Base-by-base conservation (phyloP, 169 alveolate genomes). In the Eimeria zaria region DNA sequence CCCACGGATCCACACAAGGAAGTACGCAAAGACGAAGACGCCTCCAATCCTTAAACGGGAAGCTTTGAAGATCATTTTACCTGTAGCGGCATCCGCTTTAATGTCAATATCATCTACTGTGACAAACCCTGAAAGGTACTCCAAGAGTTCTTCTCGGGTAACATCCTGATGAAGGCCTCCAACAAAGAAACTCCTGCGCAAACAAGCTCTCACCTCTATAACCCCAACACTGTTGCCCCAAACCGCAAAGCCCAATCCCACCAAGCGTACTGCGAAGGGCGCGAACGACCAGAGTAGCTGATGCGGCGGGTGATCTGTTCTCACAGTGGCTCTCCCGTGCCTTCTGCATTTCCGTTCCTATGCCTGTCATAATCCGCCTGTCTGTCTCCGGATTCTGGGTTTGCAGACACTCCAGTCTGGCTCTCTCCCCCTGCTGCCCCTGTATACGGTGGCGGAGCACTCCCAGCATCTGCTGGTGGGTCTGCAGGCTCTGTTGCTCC, bases 91-190 rank as follows among this genome's bases (percentile, higher is more conserved):
- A 71, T 85, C 93, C 81, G 44, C 7, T 53, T 85, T 85, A 27
- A 85, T 85, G 93, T 85, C 93, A 22, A 85, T 85, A 27, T 85
- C 93, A 6, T 85, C 93, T 3, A 85, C 93, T 20, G 93, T n/a
- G 74, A 85, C 93, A 48, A 85, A 85, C 44, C 93, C 93, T 20
- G 93, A 85, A 71, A 85, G 93, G 44, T 85, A 85, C 60, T 85
- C 81, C 48, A 9, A 67, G 36, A 85, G 81, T n/a, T 85, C 93
- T 55, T 62, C 93, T 27, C 93, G 80, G 44, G 48, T 85, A 39
- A 85, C 51, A 3, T 85, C 93, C 62, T 64, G 93, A 22, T 85
- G 93, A 20, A 85, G 73, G 33, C 83, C 93, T 30, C 93, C 93
- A 85, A 85, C 93, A 62, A 85, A 85, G 93, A 48, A 85, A 85